Evolutionary conservation across 768 basidiomycete species (phyloP).

Genomic region (Auriscalpium microsporum): DNA sequence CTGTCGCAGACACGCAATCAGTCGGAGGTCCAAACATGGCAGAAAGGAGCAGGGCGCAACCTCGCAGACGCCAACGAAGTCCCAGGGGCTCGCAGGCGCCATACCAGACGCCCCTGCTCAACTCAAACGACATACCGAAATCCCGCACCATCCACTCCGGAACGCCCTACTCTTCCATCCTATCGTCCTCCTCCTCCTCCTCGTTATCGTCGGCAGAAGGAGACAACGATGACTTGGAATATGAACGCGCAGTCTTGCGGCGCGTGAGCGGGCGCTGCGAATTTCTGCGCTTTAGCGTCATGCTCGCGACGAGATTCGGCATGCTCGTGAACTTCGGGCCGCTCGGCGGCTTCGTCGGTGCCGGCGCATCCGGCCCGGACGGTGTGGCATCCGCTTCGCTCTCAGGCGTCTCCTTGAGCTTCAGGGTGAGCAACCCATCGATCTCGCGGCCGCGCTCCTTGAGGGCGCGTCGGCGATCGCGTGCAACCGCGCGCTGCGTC

Average conservation of each 20-base stretch:
- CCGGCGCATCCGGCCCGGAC: slow-evolving; percentile 9
- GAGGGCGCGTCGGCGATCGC: slow-evolving; percentile 38
- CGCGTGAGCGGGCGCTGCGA: slow-evolving; percentile 30
- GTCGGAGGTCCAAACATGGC: background rate
- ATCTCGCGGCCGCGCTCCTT: slow-evolving; percentile 51
- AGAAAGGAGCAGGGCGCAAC: background rate
- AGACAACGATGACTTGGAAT: slow-evolving; percentile 25
- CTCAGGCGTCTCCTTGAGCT: slow-evolving; percentile 28
- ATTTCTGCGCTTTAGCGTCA: slow-evolving; percentile 38
- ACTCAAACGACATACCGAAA: background rate
- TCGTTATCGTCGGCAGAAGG: background rate
- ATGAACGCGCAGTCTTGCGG: slow-evolving; percentile 22
- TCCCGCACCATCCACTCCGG: background rate
- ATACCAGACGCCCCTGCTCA: background rate
- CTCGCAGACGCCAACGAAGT: background rate
- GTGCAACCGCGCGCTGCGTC: slow-evolving; percentile 31
- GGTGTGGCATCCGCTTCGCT: no score
- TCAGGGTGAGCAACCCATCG: slow-evolving; percentile 46
- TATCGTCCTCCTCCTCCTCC: slow-evolving; percentile 1
- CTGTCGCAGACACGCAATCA: background rate
- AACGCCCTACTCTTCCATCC: background rate
- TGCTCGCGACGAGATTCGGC: slow-evolving; percentile 38
- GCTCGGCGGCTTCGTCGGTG: slow-evolving; percentile 18
- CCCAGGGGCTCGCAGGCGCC: background rate
- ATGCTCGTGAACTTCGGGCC: slow-evolving; percentile 19